Conservation (phyloP, 2,329 filamentous ascomycete species). For the Aspergillus candidus region DNA sequence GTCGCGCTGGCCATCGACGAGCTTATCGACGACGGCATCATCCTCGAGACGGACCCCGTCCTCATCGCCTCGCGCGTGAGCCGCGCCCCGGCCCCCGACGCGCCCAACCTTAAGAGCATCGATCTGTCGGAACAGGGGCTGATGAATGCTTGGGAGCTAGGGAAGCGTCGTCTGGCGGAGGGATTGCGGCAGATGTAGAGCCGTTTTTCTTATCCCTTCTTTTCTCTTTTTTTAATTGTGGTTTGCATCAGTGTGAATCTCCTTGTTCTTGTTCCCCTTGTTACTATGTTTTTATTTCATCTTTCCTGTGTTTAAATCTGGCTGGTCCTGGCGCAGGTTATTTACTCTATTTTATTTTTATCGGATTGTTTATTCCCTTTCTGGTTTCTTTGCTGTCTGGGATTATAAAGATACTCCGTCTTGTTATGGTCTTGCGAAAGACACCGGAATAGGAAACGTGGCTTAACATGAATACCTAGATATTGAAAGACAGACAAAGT, state of each 20-base stretch:
- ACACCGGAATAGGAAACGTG: slow-evolving; percentile 32
- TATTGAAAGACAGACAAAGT: slow-evolving; percentile 36
- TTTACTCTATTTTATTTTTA: slow-evolving; percentile 16
- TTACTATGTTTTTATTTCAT: slow-evolving; percentile 10
- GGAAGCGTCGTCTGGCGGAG: slow-evolving; percentile 84
- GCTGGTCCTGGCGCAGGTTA: slow-evolving; percentile 32
- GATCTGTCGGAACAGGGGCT: slow-evolving; percentile 94
- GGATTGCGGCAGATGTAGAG: slow-evolving; percentile 62
- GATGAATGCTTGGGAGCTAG: slow-evolving; percentile 88
- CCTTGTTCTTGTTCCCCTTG: slow-evolving; percentile 12
- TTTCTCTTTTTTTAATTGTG: slow-evolving; percentile 11
- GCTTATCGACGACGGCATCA: slow-evolving; percentile 90
- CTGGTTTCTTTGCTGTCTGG: slow-evolving; percentile 7
- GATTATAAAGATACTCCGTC: slow-evolving; percentile 19
- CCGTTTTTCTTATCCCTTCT: slow-evolving; percentile 3
- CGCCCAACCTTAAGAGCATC: slow-evolving; percentile 81
- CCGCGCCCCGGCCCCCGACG: slow-evolving; percentile 83
- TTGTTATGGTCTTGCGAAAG: slow-evolving; percentile 5
- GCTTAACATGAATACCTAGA: neutral
- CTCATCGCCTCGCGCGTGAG: slow-evolving; percentile 89
- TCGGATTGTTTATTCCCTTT: slow-evolving; percentile 11
- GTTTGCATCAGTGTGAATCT: slow-evolving; percentile 15
- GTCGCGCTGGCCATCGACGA: slow-evolving; percentile 92
- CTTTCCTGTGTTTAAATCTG: slow-evolving; percentile 20
- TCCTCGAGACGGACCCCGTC: slow-evolving; percentile 93